Conservation (phyloP, 1,139 yeast genomes). For the Candida tropicalis region DNA sequence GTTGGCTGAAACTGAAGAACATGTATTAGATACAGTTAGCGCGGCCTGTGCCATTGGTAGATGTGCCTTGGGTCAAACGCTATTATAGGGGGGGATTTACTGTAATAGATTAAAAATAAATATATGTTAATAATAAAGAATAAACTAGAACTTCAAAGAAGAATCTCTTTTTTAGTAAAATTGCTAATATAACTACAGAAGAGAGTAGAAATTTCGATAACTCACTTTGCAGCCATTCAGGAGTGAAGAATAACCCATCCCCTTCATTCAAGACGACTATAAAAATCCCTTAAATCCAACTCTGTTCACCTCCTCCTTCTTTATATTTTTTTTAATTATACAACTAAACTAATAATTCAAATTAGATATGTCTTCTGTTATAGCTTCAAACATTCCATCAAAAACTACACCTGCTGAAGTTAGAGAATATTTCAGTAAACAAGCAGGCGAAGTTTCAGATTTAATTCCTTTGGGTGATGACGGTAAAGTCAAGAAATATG, state of each 20-base stretch:
- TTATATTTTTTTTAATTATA: no score
- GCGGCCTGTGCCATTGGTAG: slow-evolving; percentile 91
- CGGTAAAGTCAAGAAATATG: slow-evolving; percentile 37
- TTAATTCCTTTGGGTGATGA: slow-evolving; percentile 10
- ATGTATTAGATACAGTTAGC: slow-evolving; percentile 80
- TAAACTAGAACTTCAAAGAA: not conserved
- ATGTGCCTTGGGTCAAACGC: slow-evolving; percentile 92
- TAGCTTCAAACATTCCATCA: slow-evolving; percentile 62
- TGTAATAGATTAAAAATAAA: not conserved
- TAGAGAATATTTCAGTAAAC: slow-evolving; percentile 70
- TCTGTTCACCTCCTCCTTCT: not conserved
- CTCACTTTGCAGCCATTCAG: not conserved
- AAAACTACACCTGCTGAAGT: slow-evolving; percentile 57
- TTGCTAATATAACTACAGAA: slow-evolving; percentile 3
- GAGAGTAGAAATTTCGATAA: not conserved
- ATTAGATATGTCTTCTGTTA: slow-evolving; percentile 49
- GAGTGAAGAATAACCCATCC: not conserved
- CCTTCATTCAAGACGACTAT: not conserved
- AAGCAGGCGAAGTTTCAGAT: slow-evolving; percentile 55
- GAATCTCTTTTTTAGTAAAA: no score
- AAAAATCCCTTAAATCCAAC: no score
- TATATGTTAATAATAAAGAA: not conserved
- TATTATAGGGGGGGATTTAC: slow-evolving; percentile 45
- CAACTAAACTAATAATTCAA: no score
- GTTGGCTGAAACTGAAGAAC: slow-evolving; percentile 76